Percentiles rank a stretch among this genome's conserved stretches.
Evolutionary conservation across 495 filamentous ascomycete genomes (phyloP).

Genomic region (Aspergillus incahuasiensis): DNA sequence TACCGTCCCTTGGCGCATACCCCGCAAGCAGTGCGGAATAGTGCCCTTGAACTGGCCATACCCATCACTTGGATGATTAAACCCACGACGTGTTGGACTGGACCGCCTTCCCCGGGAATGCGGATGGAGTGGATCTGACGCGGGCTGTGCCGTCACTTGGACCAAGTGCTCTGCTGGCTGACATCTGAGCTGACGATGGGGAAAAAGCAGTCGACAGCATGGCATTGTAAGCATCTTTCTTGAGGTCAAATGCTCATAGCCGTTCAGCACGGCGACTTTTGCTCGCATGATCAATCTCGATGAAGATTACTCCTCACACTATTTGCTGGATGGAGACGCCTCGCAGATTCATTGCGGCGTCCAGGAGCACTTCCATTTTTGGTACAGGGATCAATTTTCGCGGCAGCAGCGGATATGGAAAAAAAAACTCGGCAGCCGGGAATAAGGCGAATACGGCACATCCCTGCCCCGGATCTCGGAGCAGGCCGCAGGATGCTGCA

Average conservation of each 20-base stretch:
- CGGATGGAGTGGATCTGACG: constrained; percentile 11
- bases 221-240: constrained; percentile 8
- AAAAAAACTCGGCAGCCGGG: not conserved
- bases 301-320: constrained; percentile 8
- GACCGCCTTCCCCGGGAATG: constrained; percentile 10
- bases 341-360: not conserved
- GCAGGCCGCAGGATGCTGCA: not conserved
- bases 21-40: constrained; percentile 1
- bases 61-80: not conserved
- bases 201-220: constrained; percentile 7
- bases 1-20: constrained; percentile 1
- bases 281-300: not conserved
- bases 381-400: constrained; percentile 1
- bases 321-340: not conserved
- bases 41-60: not conserved
- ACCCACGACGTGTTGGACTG: constrained; percentile 2
- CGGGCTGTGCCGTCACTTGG: constrained; percentile 14
- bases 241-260: not conserved
- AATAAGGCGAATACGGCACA: constrained; percentile 2
- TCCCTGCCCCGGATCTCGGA: constrained; percentile 4
- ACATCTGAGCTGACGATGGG: not conserved
- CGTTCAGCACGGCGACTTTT: not conserved
- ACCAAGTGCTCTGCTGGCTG: not conserved
- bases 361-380: not conserved
- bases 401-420: constrained; percentile 18